Base-by-base conservation (phyloP, 805 yeast species). In the Kluyveromyces nonfermentans region DNA sequence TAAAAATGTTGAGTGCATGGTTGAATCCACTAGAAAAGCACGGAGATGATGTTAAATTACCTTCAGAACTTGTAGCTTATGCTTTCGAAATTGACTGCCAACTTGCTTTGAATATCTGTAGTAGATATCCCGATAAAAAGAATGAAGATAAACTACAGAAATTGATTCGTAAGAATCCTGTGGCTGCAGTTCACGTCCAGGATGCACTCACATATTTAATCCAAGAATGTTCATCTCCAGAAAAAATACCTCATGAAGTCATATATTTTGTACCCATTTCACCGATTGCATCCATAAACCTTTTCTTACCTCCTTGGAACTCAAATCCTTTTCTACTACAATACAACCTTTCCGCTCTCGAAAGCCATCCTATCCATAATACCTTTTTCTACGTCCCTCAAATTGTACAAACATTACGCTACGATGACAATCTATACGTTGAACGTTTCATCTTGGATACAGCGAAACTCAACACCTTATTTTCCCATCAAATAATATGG, bases 401-500 rank as follows among this genome's bases (percentile, higher is more conserved):
- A 62, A 87, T 93, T 63, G 98, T 93, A 17, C 99, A 93, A 65
- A 75, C 86, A 50, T 71, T 93, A 52, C 75, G 97, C 50, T 82
- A 81, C 60, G 98, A 93, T 60, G 64, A 64, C 9, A 69, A 76
- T 37, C 97, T 97, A 1, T 89, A 87, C 54, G 94, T 90, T 37
- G 87, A 85, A 53, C 74, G 87, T 53, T 86, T 85, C 59, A 88
- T 93, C 50, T 67, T 90, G 44, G 97, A 93, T 60, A 86, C 97
- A 1, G 97, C 95, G 1, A 80, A 83, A 57, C 85, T 88, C 12
- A 82, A 93, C 21, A 94, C 85, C 52, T 69, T 90, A 49, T 93
- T 93, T 71, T 89, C 97, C 0, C 99, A 93, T 63, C 99, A 93
- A 64, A 89, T 93, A 51, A 87, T 93, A 44, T 93, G 99, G 99